Evolutionary conservation across 2,329 filamentous ascomycete species (phyloP).

Genomic region (Colletotrichum acutatum): DNA sequence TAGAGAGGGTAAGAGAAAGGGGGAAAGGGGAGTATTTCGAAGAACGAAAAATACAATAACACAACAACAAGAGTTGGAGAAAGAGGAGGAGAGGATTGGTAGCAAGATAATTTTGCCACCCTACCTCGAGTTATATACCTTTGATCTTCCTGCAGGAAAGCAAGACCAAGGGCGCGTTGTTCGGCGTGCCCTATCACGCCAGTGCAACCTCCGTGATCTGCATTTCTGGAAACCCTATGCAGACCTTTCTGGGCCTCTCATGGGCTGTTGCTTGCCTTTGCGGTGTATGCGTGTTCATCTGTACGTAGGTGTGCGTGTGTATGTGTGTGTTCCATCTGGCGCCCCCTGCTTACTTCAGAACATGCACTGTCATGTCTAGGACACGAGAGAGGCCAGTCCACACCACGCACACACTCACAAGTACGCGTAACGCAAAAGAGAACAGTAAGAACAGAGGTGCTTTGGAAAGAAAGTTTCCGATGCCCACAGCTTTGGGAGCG

Average conservation of each 20-base stretch:
- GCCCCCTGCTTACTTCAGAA: slow-evolving; percentile 1
- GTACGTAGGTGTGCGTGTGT: background rate
- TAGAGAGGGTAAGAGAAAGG: no score
- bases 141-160: background rate
- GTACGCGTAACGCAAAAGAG: background rate
- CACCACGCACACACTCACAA: background rate
- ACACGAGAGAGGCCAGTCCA: background rate
- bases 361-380: background rate
- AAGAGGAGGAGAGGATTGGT: background rate
- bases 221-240: background rate
- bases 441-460: background rate
- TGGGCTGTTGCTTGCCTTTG: background rate
- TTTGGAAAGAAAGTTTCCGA: background rate
- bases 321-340: background rate
- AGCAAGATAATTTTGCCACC: slow-evolving; percentile 22
- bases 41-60: background rate
- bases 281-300: background rate
- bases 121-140: slow-evolving; percentile 26
- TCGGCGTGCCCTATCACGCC: background rate
- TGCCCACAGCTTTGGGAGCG: background rate
- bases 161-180: no score
- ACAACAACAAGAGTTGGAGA: background rate
- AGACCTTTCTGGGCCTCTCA: background rate
- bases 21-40: background rate
- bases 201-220: slow-evolving; percentile 12